Base-by-base conservation (phyloP, 1,139 yeast species). In the Pneumocystis canis region DNA sequence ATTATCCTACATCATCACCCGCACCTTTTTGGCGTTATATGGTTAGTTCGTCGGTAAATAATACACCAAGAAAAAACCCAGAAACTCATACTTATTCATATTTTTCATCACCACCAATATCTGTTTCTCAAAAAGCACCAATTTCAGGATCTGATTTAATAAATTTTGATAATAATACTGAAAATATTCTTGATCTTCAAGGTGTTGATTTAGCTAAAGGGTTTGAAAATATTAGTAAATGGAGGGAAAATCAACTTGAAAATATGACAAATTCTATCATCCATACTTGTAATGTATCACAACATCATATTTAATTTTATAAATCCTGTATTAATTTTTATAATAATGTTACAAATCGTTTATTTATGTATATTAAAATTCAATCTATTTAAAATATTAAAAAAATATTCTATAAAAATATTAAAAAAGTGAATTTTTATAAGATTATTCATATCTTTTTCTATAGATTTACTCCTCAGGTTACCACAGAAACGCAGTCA, bases 21-120 rank as follows among this genome's bases (percentile, higher is more conserved):
- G 77, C 77, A 3, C 77, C 77, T 54, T 73, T 76, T 63, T 77
- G 79, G 79, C 71, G 73, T 64, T 74, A 73, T 68, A 73, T 76
- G 75, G 63, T 61, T 60, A 30, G 61, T 32, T 18, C 61, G 47
- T 33, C 58, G 32, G 11, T 20, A 56, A 31, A 30, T 58, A 28
- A 60, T 33, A 37, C 60, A n/a, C 58, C 54, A 11, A 47, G 25
- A 9, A 47, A 47, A 25, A 25, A 28, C 14, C 7, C 54, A 3
- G 54, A 47, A 20, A 59, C 54, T 28, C 40, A 5, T 53, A 56
- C 16, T 35, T 31, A 41, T 31, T 35, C 40, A 58, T 39, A 28
- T 18, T 32, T 30, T 25, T 40, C 28, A 33, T 58, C 57, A 18
- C 47, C 53, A 20, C 35, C 33, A 6, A 33, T 56, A 53, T 32